Percentiles rank a stretch among this genome's conserved stretches.
Evolutionary conservation across 2,329 filamentous ascomycete species (phyloP).

Genomic region (Colletotrichum aenigma): DNA sequence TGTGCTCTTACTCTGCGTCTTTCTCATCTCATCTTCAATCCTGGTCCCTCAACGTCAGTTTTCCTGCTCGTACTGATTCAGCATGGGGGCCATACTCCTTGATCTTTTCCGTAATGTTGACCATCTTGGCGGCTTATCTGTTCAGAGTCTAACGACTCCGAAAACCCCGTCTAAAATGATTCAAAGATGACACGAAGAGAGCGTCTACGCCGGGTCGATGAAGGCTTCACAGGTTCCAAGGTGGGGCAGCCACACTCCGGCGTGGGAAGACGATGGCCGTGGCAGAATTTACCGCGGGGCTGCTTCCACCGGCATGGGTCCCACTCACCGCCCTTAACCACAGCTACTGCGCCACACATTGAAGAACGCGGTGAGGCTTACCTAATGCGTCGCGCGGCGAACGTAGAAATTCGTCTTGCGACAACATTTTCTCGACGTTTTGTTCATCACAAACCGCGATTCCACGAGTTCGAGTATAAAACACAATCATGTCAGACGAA

Average conservation of each 20-base stretch:
- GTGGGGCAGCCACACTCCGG: slow-evolving; percentile 15
- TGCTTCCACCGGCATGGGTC: slow-evolving; percentile 6
- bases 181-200: neutral
- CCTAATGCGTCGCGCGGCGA: neutral
- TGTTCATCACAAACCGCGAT: neutral
- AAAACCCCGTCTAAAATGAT: neutral
- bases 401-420: neutral
- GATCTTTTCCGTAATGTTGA: slow-evolving; percentile 99
- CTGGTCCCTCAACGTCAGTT: slow-evolving; percentile 50
- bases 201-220: neutral
- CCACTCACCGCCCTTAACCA: neutral
- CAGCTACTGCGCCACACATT: slow-evolving; percentile 10
- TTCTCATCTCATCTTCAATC: slow-evolving; percentile 99
- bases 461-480: neutral
- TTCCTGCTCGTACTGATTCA: neutral
- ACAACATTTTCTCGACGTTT: neutral
- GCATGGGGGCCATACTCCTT: slow-evolving; percentile 75
- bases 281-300: slow-evolving; percentile 22
- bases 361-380: neutral
- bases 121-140: slow-evolving; percentile 66
- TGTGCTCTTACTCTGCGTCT: slow-evolving; percentile 83
- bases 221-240: slow-evolving; percentile 13
- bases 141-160: slow-evolving; percentile 2
- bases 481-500: slow-evolving; percentile 15
- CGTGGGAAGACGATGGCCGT: neutral